Conservation (phyloP, 2,329 filamentous ascomycete species). For the Pyrenophora tritici-repentis region DNA sequence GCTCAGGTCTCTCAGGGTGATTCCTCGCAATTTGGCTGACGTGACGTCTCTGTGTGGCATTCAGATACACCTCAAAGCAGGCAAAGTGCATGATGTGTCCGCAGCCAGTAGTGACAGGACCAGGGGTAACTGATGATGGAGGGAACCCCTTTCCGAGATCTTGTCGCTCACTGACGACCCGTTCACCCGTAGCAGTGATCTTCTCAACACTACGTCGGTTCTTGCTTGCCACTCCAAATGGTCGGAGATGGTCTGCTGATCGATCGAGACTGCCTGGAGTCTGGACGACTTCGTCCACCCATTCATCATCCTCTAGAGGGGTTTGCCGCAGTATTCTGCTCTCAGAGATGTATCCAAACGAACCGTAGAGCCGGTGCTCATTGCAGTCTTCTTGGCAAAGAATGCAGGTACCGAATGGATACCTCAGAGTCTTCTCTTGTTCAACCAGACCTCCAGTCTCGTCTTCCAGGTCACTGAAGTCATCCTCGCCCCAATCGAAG, state of each 20-base stretch:
- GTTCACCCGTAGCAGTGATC: conserved; percentile 71
- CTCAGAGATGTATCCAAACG: conserved; percentile 86
- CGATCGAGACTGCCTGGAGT: conserved; percentile 83
- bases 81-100: conserved; percentile 98
- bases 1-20: conserved; percentile 79
- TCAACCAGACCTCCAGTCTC: conserved; percentile 61
- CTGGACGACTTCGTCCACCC: conserved; percentile 79
- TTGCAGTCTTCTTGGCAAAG: conserved; percentile 95
- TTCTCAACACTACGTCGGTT: conserved; percentile 81
- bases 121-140: conserved; percentile 66
- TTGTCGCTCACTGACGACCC: conserved; percentile 75
- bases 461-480: conserved; percentile 75
- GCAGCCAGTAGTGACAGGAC: conserved; percentile 86
- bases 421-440: conserved; percentile 81
- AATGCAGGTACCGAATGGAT: conserved; percentile 90
- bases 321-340: conserved; percentile 88
- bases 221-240: conserved; percentile 88
- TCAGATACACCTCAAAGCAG: conserved; percentile 91
- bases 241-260: conserved; percentile 79
- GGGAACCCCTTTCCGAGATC: conserved; percentile 89
- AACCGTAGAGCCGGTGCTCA: conserved; percentile 86
- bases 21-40: conserved; percentile 91
- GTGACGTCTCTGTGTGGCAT: conserved; percentile 82
- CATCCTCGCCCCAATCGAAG: conserved; percentile 86
- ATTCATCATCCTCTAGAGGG: conserved; percentile 78